A percentile compares a stretch with the other conserved stretches of the same genome.
Conservation (phyloP, 179 eudicot species). For the Camellia oleifera region DNA sequence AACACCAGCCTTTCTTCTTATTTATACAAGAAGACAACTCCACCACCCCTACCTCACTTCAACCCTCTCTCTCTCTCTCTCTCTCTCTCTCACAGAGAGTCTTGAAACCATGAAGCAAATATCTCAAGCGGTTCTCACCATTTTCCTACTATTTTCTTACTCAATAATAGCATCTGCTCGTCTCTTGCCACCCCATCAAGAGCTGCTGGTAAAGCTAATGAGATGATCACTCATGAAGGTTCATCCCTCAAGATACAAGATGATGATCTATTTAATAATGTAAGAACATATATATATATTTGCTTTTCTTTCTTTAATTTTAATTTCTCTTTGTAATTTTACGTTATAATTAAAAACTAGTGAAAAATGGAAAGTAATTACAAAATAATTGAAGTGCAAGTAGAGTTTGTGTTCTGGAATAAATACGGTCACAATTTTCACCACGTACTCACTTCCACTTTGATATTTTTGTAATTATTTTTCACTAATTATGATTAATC, state of each 20-base stretch:
- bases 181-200: conserved; percentile 4
- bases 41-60: not conserved
- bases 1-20: not conserved
- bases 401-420: too few relatives aligned
- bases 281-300: not conserved
- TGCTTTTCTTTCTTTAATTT: not conserved
- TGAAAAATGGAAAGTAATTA: too few relatives aligned
- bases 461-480: too few relatives aligned
- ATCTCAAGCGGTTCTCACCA: conserved; percentile 1
- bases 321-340: too few relatives aligned
- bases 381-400: too few relatives aligned
- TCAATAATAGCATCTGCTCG: conserved; percentile 18
- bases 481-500: too few relatives aligned
- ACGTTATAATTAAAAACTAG: too few relatives aligned
- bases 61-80: not conserved
- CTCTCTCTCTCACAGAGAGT: not conserved
- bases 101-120: conserved; percentile 24
- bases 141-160: conserved; percentile 15
- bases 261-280: conserved; percentile 14
- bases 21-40: not conserved
- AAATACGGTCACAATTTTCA: too few relatives aligned
- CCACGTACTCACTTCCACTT: too few relatives aligned
- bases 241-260: conserved; percentile 12
- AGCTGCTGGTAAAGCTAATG: conserved; percentile 10
- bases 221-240: conserved; percentile 7